phyloP scores from a whole-genome alignment of 345 rosid species.

The Boechera divaricarpa region DNA sequence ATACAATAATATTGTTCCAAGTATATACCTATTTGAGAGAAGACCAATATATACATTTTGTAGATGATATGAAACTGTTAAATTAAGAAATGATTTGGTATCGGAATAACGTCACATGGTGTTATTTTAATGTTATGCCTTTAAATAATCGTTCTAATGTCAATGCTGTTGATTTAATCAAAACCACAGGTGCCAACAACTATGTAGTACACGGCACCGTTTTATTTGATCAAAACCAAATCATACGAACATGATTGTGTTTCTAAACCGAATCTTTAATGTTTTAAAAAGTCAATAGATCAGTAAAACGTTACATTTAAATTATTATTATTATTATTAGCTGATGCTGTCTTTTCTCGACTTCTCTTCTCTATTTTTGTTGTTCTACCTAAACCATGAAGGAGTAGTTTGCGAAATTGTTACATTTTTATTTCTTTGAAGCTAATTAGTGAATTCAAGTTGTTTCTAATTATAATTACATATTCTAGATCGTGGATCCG shows the following conservation, averaged over 20 bases:
- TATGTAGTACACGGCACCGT: background rate
- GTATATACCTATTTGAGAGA: constrained; percentile 9
- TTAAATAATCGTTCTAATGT: constrained; percentile 3
- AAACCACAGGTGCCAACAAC: constrained; percentile 8
- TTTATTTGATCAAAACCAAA: background rate
- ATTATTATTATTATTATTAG: background rate
- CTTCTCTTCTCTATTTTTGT: background rate
- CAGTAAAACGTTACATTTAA: constrained; percentile 27
- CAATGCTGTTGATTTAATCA: constrained; percentile 34
- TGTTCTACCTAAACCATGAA: constrained; percentile 2
- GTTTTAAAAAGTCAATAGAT: background rate
- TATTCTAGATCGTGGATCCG: background rate
- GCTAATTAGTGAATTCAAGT: background rate
- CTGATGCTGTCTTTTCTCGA: background rate
- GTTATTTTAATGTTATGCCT: background rate
- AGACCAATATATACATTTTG: background rate
- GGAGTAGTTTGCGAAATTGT: constrained; percentile 26
- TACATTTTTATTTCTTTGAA: background rate
- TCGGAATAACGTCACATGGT: constrained; percentile 20
- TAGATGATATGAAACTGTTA: background rate
- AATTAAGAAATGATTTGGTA: background rate
- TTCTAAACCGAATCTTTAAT: constrained; percentile 29
- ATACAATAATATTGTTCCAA: background rate
- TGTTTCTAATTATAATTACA: background rate
- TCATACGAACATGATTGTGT: constrained; percentile 31